Evolutionary conservation across 2,329 filamentous ascomycete genomes (phyloP).

Genomic region (Berkeleyomyces rouxiae): DNA sequence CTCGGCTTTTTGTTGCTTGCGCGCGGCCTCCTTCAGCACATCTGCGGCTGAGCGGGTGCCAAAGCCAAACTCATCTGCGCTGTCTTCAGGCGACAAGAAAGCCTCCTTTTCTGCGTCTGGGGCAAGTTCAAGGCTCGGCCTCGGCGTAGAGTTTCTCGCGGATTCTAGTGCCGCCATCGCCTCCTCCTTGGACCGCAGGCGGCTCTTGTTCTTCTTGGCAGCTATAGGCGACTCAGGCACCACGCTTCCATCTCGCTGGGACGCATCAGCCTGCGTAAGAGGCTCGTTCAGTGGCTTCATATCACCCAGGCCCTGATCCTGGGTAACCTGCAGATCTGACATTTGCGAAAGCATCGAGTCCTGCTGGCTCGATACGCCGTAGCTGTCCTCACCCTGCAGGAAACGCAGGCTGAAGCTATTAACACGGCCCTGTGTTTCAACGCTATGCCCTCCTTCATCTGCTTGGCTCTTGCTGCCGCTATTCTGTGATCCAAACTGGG

Average conservation of each 20-base stretch:
- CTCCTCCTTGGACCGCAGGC: constrained; percentile 29
- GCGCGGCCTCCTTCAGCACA: constrained; percentile 47
- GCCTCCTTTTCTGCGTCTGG: constrained; percentile 26
- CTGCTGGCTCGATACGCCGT: constrained; percentile 26
- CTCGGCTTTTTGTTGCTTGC: constrained; percentile 32
- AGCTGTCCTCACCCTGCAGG: constrained; percentile 54
- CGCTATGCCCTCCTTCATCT: constrained; percentile 22
- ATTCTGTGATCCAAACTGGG: constrained; percentile 20
- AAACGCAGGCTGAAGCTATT: constrained; percentile 10
- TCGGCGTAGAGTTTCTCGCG: constrained; percentile 14
- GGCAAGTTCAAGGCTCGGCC: constrained; percentile 22
- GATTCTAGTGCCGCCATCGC: constrained; percentile 20
- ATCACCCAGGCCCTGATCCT: constrained; percentile 61
- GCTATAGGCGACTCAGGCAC: constrained; percentile 49
- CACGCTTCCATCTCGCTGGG: constrained; percentile 23
- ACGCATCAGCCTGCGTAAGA: constrained; percentile 36
- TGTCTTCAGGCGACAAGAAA: constrained; percentile 15
- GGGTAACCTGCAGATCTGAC: constrained; percentile 31
- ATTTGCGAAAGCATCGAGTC: constrained; percentile 4
- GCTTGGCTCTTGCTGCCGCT: constrained; percentile 17
- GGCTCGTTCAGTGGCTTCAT: constrained; percentile 54
- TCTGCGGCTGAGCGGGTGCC: constrained; percentile 40
- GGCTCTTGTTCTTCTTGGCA: constrained; percentile 1
- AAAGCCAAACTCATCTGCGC: constrained; percentile 23
- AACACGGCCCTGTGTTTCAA: constrained; percentile 10